These are phyloP conservation scores for Ceratocystis lukuohia DNA, from an alignment of 2,329 filamentous ascomycete genomes.

Conservation along the genomic window DNA sequence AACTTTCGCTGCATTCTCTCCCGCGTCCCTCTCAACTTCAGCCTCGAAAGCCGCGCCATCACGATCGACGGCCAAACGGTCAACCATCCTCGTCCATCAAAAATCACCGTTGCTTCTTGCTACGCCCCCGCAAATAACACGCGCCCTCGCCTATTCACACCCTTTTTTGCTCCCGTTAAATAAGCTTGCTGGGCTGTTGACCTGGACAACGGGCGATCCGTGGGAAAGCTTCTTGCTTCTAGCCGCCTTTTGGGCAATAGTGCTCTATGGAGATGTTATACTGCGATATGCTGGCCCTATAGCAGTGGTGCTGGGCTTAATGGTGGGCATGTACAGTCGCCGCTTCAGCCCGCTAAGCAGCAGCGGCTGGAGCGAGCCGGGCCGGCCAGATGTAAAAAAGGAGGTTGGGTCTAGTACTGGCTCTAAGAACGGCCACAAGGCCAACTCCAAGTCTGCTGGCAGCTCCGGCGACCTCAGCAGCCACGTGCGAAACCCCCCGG, in stretches of 20 bases:
- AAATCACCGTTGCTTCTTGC: slow-evolving; percentile 88
- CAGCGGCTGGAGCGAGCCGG: slow-evolving; percentile 53
- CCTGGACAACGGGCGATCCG: slow-evolving; percentile 85
- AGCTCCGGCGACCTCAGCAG: slow-evolving; percentile 21
- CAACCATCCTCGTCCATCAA: slow-evolving; percentile 88
- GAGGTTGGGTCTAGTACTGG: slow-evolving; percentile 18
- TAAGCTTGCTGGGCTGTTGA: slow-evolving; percentile 68
- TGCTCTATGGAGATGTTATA: slow-evolving; percentile 76
- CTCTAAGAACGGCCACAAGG: slow-evolving; percentile 24
- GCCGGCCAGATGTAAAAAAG: slow-evolving; percentile 21
- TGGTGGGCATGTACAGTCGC: slow-evolving; percentile 82
- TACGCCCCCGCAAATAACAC: slow-evolving; percentile 86
- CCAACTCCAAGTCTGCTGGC: slow-evolving; percentile 23
- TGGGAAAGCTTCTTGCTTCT: slow-evolving; percentile 96
- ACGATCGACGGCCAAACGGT: slow-evolving; percentile 50
- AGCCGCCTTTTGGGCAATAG: slow-evolving; percentile 69
- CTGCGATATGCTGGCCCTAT: slow-evolving; percentile 72
- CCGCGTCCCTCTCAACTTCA: slow-evolving; percentile 55
- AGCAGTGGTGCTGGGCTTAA: slow-evolving; percentile 63
- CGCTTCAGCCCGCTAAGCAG: slow-evolving; percentile 84
- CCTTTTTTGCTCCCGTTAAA: slow-evolving; percentile 86
- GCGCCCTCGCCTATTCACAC: slow-evolving; percentile 88
- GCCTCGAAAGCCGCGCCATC: slow-evolving; percentile 37
- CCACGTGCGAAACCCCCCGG: slow-evolving; percentile 31
- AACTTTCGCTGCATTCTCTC: slow-evolving; percentile 83